These are phyloP conservation scores for Athelia psychrophila DNA, from an alignment of 1,284 basidiomycete genomes.

Conservation along the genomic window DNA sequence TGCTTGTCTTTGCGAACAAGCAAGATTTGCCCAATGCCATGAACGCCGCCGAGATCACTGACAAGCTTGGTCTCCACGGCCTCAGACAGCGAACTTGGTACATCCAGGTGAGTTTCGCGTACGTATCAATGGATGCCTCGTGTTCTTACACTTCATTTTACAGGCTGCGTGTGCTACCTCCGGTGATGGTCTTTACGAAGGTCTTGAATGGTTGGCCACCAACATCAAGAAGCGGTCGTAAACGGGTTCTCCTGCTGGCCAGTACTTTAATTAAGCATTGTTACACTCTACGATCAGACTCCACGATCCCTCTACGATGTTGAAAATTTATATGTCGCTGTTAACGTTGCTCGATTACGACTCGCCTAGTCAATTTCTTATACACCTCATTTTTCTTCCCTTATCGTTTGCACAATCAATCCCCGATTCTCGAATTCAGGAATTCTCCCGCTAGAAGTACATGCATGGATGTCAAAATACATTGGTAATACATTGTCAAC, in stretches of 20 bases:
- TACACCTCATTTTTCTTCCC: conserved; percentile 20
- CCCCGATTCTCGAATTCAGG: background rate
- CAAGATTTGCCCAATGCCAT: conserved; percentile 99
- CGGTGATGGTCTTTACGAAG: conserved; percentile 99
- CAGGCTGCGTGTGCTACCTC: conserved; percentile 98
- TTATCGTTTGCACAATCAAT: background rate
- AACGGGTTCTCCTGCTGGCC: conserved; percentile 34
- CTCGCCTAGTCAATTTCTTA: conserved; percentile 28
- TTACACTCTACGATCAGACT: conserved; percentile 43
- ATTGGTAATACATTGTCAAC: too few species aligned
- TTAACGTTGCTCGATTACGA: conserved; percentile 26
- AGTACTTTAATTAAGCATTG: conserved; percentile 47
- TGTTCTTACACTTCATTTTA: conserved; percentile 8
- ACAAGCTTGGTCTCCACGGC: conserved; percentile 98
- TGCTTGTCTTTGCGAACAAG: conserved; percentile 99
- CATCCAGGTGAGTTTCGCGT: conserved; percentile 76
- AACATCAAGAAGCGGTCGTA: conserved; percentile 86
- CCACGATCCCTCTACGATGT: conserved; percentile 46
- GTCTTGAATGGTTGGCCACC: conserved; percentile 91
- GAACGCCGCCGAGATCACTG: conserved; percentile 99
- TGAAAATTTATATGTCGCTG: conserved; percentile 41
- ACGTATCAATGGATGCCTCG: conserved; percentile 16
- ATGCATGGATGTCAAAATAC: too few species aligned
- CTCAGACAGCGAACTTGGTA: conserved; percentile 98
- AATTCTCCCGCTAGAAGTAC: background rate